Conservation (phyloP, 345 rosid species). For the Clausena lansium region DNA sequence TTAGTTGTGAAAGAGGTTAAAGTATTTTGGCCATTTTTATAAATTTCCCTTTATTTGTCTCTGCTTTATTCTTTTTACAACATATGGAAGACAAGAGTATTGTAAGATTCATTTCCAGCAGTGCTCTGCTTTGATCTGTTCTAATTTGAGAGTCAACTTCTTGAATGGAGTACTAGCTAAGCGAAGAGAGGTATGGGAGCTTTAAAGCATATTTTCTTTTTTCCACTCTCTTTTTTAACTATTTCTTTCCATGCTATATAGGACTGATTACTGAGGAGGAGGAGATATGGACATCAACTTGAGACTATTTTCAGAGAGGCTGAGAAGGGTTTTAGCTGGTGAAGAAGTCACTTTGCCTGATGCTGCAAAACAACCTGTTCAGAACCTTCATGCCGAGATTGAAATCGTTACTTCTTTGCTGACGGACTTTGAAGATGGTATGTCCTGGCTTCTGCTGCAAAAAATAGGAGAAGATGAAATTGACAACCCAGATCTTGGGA, state of each 20-base stretch:
- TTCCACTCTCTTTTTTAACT: too few species aligned
- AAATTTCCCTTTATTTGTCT: too few species aligned
- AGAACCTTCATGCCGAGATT: background rate
- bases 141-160: too few species aligned
- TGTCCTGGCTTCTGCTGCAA: accelerated
- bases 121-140: too few species aligned
- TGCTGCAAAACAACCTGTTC: background rate
- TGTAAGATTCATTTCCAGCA: too few species aligned
- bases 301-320: background rate
- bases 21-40: too few species aligned
- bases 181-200: too few species aligned
- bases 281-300: background rate
- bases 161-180: too few species aligned
- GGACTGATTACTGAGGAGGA: background rate
- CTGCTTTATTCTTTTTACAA: too few species aligned
- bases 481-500: background rate
- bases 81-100: too few species aligned
- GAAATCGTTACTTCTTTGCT: background rate
- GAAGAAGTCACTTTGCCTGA: background rate
- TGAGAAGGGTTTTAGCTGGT: background rate
- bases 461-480: accelerated
- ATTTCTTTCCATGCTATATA: background rate
- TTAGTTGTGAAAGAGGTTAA: too few species aligned
- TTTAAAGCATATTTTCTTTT: too few species aligned
- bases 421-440: accelerated